Base-by-base conservation (phyloP, 768 basidiomycete genomes). In the Pluteus cervinus region DNA sequence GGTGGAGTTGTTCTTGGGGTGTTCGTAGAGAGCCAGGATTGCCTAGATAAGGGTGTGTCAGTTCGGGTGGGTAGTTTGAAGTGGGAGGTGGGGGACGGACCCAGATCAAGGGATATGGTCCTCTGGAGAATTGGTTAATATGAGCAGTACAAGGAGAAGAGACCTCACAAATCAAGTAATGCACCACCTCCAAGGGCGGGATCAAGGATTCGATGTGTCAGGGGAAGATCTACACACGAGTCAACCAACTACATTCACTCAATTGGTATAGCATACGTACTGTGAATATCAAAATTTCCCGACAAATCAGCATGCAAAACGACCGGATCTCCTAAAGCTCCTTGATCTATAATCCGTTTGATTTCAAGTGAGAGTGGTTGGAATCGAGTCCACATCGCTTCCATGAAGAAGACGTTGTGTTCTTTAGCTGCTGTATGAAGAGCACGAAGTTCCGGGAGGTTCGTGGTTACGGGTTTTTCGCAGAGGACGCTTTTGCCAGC, bases 301-400 rank as follows among this genome's bases (percentile, higher is more conserved):
- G 85, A 86, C 40, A 90, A 58, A 53, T 92, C 87, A 5, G 88
- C 88, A 40, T 78, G 76, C 29, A 88, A 46, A 5, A 83, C 63
- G 3, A 82, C 62, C 12, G 85, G 81, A 7, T 69, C 62, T 5
- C 86, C 86, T 15, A 89, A 64, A n/a, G 54, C 58, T 4, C 81
- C 82, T 38, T 68, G 66, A 34, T 83, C 76, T 1, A 73, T 68
- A 31, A 86, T 59, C 43, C 68, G 67, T 58, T 81, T 80, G 37
- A 88, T 63, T 42, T 83, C 84, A 12, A 65, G 51, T 7, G 68
- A 63, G 42, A 86, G 69, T 9, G 85, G 84, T 40, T 84, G 80
- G 66, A 87, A 88, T 24, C 85, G 71, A 24, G 88, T 89, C 86
- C 88, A 90, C 59, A 90, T 67, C 0, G 85, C 88, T 60, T 93